Evolutionary conservation across 2,329 filamentous ascomycete genomes (phyloP).

Genomic region (Phialocephala subalpina): DNA sequence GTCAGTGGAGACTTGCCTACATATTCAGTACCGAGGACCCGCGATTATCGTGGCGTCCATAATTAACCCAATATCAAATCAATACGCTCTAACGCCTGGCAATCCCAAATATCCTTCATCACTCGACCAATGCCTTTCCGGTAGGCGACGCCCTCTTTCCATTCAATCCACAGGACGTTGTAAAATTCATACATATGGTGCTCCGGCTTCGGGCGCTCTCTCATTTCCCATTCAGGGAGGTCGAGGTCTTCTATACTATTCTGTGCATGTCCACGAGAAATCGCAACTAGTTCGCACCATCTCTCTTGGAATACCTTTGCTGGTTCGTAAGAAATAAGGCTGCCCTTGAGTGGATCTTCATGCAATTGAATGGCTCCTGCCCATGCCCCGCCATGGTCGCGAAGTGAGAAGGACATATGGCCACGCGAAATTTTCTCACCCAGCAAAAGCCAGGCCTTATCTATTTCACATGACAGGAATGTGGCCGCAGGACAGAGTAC

Average conservation of each 20-base stretch:
- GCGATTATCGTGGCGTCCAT: too few species aligned
- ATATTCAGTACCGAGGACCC: too few species aligned
- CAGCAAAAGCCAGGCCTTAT: neutral
- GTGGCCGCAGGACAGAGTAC: neutral
- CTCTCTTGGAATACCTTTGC: neutral
- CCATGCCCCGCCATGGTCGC: too few species aligned
- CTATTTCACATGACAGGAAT: neutral
- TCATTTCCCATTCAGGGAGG: neutral
- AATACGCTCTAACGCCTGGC: constrained; percentile 12
- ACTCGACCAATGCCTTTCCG: constrained; percentile 23
- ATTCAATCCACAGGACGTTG: constrained; percentile 29
- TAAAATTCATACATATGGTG: constrained; percentile 20
- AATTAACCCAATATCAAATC: constrained; percentile 18
- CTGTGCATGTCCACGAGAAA: neutral
- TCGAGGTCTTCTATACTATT: neutral
- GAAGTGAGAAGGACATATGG: too few species aligned
- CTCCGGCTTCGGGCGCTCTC: neutral
- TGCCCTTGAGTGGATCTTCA: neutral
- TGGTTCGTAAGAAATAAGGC: neutral
- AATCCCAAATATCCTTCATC: constrained; percentile 18
- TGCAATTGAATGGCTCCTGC: too few species aligned
- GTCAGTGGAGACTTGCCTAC: too few species aligned
- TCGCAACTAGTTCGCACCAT: neutral
- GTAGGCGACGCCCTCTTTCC: constrained; percentile 25
- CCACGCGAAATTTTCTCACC: neutral